These are phyloP conservation scores for Oleoguttula mirabilis DNA, from an alignment of 495 filamentous ascomycete species.

Conservation along the genomic window DNA sequence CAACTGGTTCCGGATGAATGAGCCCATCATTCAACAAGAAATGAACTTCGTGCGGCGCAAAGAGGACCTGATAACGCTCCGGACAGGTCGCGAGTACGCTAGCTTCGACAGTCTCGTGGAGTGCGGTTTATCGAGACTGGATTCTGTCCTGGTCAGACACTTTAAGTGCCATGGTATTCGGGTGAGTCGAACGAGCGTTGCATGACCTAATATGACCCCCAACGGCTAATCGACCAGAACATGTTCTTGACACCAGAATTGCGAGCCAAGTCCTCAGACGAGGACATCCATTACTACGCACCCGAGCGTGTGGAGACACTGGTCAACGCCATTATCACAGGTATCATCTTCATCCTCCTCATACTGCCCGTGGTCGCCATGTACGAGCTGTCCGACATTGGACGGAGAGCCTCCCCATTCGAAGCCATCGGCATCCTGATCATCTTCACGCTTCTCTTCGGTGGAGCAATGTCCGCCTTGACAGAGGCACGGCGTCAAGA, in stretches of 20 bases:
- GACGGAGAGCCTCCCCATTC: conserved; percentile 3
- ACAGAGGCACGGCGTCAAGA: conserved; percentile 35
- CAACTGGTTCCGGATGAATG: too few species aligned
- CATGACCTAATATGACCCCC: not conserved
- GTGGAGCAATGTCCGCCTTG: conserved; percentile 25
- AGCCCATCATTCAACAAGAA: too few species aligned
- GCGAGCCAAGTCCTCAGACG: conserved; percentile 26
- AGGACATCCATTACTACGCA: conserved; percentile 30
- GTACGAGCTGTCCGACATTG: conserved; percentile 25
- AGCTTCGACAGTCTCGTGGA: too few species aligned
- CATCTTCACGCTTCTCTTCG: conserved; percentile 31
- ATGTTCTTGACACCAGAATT: conserved; percentile 29
- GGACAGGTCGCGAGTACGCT: too few species aligned
- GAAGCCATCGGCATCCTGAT: conserved; percentile 25
- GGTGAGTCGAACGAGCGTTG: not conserved
- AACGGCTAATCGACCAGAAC: conserved; percentile 10
- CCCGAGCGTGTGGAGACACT: conserved; percentile 27
- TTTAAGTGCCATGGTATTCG: too few species aligned
- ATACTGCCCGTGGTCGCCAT: conserved; percentile 33
- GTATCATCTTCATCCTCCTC: conserved; percentile 30
- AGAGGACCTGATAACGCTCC: too few species aligned
- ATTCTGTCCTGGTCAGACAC: too few species aligned
- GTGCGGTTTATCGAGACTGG: too few species aligned
- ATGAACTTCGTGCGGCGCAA: too few species aligned
- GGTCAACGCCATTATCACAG: conserved; percentile 29